Conservation (phyloP, 2,329 filamentous ascomycete genomes). For the Aspergillus ochraceoroseus region DNA sequence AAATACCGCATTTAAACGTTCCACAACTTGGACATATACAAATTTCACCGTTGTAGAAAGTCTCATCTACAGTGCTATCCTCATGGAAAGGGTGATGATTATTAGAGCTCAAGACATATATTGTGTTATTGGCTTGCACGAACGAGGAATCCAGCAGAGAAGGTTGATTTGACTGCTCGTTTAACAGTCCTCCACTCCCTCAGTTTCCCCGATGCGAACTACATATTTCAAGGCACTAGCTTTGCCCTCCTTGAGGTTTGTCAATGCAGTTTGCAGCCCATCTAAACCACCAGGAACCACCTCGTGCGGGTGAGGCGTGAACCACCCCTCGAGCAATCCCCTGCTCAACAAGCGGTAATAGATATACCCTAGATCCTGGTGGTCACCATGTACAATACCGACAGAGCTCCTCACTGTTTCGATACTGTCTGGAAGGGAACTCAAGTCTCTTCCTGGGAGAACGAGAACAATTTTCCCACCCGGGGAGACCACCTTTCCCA, state of each 20-base stretch:
- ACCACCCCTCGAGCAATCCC: slow-evolving; percentile 46
- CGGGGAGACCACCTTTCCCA: slow-evolving; percentile 9
- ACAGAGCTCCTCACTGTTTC: slow-evolving; percentile 10
- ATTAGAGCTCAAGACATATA: no score
- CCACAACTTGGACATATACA: no score
- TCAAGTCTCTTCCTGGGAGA: neutral
- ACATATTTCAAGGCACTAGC: slow-evolving; percentile 63
- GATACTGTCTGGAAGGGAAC: slow-evolving; percentile 9
- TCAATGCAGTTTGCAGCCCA: slow-evolving; percentile 51
- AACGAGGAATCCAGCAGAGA: no score
- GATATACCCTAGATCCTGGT: slow-evolving; percentile 36
- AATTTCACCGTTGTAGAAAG: no score
- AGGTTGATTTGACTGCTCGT: no score
- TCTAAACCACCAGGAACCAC: slow-evolving; percentile 50
- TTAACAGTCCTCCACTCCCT: slow-evolving; percentile 1
- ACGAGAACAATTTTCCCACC: slow-evolving; percentile 17
- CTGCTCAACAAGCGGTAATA: slow-evolving; percentile 45
- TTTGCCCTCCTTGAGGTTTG: slow-evolving; percentile 54
- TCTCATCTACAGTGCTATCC: no score
- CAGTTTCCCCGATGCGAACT: slow-evolving; percentile 44
- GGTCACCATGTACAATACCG: slow-evolving; percentile 8
- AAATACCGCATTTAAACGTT: no score
- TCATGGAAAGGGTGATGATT: no score
- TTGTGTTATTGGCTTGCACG: no score
- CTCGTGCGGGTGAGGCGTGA: slow-evolving; percentile 48